Conservation (phyloP, 176 grass and related monocot species). For the Oryza punctata region DNA sequence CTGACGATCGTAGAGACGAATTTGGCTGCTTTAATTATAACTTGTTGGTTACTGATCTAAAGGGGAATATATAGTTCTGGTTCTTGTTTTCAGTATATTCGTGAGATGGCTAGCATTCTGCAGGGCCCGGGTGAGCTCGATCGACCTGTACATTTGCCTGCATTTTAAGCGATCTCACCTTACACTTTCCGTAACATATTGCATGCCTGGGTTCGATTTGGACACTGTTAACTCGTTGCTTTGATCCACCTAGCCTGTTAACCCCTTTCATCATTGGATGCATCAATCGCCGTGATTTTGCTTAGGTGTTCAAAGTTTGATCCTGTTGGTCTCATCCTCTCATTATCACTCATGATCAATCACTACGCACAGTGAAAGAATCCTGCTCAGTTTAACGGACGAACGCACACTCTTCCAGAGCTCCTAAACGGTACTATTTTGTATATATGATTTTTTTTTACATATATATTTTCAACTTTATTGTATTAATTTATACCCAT, state of each 20-base stretch:
- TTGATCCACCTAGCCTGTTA: slow-evolving; percentile 26
- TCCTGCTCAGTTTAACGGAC: too few species aligned
- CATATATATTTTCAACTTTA: too few species aligned
- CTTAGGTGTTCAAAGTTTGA: slow-evolving; percentile 8
- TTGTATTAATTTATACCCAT: too few species aligned
- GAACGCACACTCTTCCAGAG: too few species aligned
- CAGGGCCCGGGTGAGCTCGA: background rate
- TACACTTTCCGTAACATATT: background rate
- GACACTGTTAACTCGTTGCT: background rate
- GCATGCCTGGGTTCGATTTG: background rate
- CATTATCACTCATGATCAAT: background rate
- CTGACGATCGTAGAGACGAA: background rate
- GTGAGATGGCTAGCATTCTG: background rate
- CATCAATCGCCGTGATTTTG: slow-evolving; percentile 19
- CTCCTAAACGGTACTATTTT: too few species aligned
- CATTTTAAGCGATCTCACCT: background rate
- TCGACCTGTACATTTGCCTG: background rate
- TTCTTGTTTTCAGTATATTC: background rate
- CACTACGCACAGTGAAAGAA: background rate
- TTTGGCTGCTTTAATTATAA: background rate
- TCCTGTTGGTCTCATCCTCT: background rate
- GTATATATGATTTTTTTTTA: too few species aligned
- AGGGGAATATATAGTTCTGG: too few species aligned
- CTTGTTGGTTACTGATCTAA: too few species aligned
- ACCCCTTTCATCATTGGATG: slow-evolving; percentile 30